Evolutionary conservation across 805 yeast species (phyloP).

Genomic region (Jamesozyma lodderae): DNA sequence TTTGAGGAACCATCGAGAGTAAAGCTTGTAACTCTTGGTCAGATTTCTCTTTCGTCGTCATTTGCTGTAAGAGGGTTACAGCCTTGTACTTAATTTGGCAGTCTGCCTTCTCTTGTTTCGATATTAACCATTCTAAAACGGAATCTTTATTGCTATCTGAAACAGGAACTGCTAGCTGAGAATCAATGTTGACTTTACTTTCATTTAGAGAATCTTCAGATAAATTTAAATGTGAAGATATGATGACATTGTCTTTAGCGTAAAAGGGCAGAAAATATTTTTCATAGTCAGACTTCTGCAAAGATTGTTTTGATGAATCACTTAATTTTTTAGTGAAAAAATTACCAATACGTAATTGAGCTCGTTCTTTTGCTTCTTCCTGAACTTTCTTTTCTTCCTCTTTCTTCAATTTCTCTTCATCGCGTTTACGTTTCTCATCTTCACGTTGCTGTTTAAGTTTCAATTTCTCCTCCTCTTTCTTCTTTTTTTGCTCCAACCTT

Average conservation of each 20-base stretch:
- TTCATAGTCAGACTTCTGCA: constrained; percentile 25
- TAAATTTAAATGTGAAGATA: constrained; percentile 12
- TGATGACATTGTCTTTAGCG: constrained; percentile 28
- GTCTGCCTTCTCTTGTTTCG: constrained; percentile 11
- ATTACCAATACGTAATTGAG: constrained; percentile 32
- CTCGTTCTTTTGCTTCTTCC: constrained; percentile 30
- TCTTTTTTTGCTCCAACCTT: constrained; percentile 29
- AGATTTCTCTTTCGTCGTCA: constrained; percentile 34
- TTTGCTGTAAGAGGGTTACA: constrained; percentile 27
- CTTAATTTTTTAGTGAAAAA: constrained; percentile 29
- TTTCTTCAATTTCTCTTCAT: constrained; percentile 13
- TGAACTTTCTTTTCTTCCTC: constrained; percentile 23
- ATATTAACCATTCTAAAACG: constrained; percentile 16
- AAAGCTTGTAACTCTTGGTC: constrained; percentile 27
- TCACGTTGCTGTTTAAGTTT: constrained; percentile 17
- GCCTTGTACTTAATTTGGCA: constrained; percentile 28
- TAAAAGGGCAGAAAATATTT: constrained; percentile 32
- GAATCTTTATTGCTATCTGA: constrained; percentile 1
- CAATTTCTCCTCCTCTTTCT: constrained; percentile 27
- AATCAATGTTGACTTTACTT: constrained; percentile 19
- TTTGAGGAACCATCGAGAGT: constrained; percentile 26
- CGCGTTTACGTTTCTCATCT: constrained; percentile 17
- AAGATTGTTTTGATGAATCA: constrained; percentile 17
- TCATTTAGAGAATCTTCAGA: constrained; percentile 5
- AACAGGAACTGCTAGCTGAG: constrained; percentile 9